Base-by-base conservation (phyloP, 1,139 yeast species). In the Sugiyamaella paludigena region DNA sequence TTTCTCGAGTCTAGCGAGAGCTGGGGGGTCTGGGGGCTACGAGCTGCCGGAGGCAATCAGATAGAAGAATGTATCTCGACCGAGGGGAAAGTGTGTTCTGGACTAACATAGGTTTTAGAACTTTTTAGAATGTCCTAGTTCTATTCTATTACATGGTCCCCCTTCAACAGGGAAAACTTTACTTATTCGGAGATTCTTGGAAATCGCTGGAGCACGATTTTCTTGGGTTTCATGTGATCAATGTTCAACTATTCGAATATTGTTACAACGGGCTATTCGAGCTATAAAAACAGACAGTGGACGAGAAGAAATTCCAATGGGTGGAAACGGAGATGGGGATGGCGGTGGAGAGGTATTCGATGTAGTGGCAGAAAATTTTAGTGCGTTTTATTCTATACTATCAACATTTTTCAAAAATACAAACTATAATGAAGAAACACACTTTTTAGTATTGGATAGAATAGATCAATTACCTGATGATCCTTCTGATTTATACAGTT, bases 381-480 rank as follows among this genome's bases (percentile, higher is more conserved):
- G 78, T 30, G 70, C 71, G 9, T 81, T 81, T 53, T 60, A 71
- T 19, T 63, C 71, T 10, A 69, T 74, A 2, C 54, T 81, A 26
- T 73, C 70, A 48, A 69, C 63, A 30, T 75, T 76, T 52, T 62
- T 73, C 16, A 56, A 57, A 7, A 66, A 65, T 4, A 58, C 71
- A 0, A 54, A 58, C 0, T 75, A 47, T 52, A 42, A 54, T 0
- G 66, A 70, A 1, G 72, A 69, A n/a, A 42, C 45, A 4, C 84
- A 80, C 56, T 73, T 80, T 5, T 63, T 82, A 36, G 81, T 82
- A 0, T 66, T 82, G n/a, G 87, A 82, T 56, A 64, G 82, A 9
- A 70, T 79, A 31, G 87, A 82, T 58, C 75, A 74, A 51, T 71
- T 82, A 38, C 73, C 75, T 58, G 87, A 80, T 35, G 69, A 73